Base-by-base conservation (phyloP, 2,329 filamentous ascomycete genomes). In the Colletotrichum kahawae region DNA sequence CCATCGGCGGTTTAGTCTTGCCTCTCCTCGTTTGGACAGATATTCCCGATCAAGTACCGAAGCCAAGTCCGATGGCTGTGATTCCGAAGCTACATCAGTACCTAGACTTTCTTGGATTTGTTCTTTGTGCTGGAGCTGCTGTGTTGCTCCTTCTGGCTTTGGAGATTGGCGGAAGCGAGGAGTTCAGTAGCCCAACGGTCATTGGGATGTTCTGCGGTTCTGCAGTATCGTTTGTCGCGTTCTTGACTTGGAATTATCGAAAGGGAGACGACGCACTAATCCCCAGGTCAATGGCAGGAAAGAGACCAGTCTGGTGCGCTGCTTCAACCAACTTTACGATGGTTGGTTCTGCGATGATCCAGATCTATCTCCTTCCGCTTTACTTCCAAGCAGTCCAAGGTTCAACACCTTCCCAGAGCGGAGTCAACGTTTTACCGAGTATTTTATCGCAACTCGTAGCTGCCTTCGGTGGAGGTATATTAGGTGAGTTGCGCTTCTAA, bases 271-370 rank as follows among this genome's bases (percentile, higher is more conserved):
- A 76, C 4, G 80, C 79, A 2, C 73, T 82, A 43, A 62, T 83
- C 18, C 79, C 79, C 5, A 74, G 67, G 2, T 68, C 76, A 1
- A 75, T 81, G 70, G 43, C 79, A 8, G 67, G 67, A 4, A 76
- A 76, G 18, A 72, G 76, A 1, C 72, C 75, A 18, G 75, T 81
- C 7, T 67, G 70, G 48, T 83, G 86, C 78, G 83, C 86, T 38
- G 83, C 82, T 0, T 85, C 85, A 4, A 80, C 81, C 34, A 88
- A 84, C 80, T 88, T 87, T 79, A 54, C 69, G 2, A 27, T 72
- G 21, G 24, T 73, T 16, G 73, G 73, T 14, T 72, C 69, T 14
- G 63, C 72, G 0, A 75, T 68, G 69, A 43, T 78, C 31, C 74
- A 77, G 13, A 75, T 78, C 1, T 84, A 79, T 67, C 82, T 82